Percentiles rank a stretch among this genome's conserved stretches.
Conservation (phyloP, 2,329 filamentous ascomycete species). For the Paracorniculantispora psalliotae region DNA sequence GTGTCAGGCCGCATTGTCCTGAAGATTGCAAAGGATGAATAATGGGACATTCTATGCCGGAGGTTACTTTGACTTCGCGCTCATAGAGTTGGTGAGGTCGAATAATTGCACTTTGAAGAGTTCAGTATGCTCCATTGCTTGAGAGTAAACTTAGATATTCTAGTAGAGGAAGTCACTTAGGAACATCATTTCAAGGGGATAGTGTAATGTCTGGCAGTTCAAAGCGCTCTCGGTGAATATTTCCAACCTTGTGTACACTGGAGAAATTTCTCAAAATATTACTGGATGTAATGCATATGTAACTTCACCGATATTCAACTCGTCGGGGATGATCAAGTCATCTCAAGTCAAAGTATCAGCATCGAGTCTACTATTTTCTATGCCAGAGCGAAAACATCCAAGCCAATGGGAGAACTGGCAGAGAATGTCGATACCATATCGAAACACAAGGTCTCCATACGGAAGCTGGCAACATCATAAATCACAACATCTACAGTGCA, state of each 20-base stretch:
- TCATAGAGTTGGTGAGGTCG: too few species aligned
- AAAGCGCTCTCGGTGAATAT: too few species aligned
- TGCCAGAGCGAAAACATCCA: slow-evolving; percentile 55
- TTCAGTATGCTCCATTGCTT: too few species aligned
- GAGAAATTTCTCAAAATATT: background rate
- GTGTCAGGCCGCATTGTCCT: slow-evolving; percentile 15
- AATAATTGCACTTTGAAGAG: too few species aligned
- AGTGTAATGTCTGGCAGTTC: too few species aligned
- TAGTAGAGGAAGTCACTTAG: too few species aligned
- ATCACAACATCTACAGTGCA: background rate
- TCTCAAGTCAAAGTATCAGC: slow-evolving; percentile 53
- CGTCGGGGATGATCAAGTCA: slow-evolving; percentile 48
- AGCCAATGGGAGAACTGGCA: slow-evolving; percentile 39
- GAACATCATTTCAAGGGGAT: too few species aligned
- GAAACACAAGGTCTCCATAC: slow-evolving; percentile 23
- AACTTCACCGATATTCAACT: slow-evolving; percentile 56
- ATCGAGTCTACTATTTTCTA: slow-evolving; percentile 45
- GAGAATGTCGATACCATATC: slow-evolving; percentile 45
- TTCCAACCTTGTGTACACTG: background rate
- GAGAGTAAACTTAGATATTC: too few species aligned
- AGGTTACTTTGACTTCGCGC: too few species aligned
- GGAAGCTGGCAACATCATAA: slow-evolving; percentile 29
- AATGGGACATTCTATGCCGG: background rate
- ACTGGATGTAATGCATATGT: slow-evolving; percentile 30
- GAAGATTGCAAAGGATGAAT: slow-evolving; percentile 18